A percentile compares a stretch with the other conserved stretches of the same genome.
These are phyloP conservation scores for Streptanthus diversifolius DNA, from an alignment of 345 rosid species.

Conservation along the genomic window DNA sequence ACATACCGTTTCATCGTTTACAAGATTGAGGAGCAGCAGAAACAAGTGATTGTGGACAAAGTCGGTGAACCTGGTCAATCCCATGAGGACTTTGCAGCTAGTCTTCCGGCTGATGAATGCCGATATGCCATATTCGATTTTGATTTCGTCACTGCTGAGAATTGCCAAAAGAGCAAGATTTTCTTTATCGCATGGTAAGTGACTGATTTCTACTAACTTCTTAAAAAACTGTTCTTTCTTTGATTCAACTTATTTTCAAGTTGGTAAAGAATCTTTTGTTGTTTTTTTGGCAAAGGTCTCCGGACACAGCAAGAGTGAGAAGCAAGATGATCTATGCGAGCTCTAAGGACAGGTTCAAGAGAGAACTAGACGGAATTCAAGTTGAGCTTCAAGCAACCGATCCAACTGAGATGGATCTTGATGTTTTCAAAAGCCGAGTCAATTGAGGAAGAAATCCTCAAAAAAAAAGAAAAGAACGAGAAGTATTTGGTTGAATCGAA, in stretches of 20 bases:
- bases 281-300: conserved; percentile 41
- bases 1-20: conserved; percentile 50
- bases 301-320: conserved; percentile 54
- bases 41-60: conserved; percentile 54
- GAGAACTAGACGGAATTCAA: conserved; percentile 57
- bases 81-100: conserved; percentile 46
- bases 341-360: conserved; percentile 62
- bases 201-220: neutral
- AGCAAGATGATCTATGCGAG: conserved; percentile 70
- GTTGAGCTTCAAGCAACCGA: conserved; percentile 63
- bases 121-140: conserved; percentile 43
- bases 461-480: neutral
- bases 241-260: neutral
- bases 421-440: conserved; percentile 49
- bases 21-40: conserved; percentile 58
- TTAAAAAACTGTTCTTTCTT: neutral
- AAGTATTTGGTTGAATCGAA: neutral
- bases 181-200: conserved; percentile 56
- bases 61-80: conserved; percentile 47
- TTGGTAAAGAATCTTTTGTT: neutral
- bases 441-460: conserved; percentile 20
- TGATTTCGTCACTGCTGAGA: conserved; percentile 57
- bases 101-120: conserved; percentile 53
- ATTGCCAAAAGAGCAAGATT: conserved; percentile 52
- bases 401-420: conserved; percentile 63